Evolutionary conservation across 2,329 filamentous ascomycete genomes (phyloP).

Genomic region (Helotiales sp.): DNA sequence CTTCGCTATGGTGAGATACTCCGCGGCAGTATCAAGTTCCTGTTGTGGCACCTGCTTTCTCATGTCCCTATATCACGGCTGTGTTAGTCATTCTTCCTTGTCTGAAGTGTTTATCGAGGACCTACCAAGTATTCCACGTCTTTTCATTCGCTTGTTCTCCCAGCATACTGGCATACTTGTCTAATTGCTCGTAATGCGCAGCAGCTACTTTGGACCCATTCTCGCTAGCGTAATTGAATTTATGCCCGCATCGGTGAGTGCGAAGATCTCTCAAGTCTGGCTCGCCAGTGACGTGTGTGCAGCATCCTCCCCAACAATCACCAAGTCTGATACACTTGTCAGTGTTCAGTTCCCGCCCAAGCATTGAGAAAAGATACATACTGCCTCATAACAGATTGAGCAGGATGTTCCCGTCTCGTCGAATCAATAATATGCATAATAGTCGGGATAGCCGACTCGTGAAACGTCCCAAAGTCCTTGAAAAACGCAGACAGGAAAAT

Average conservation of each 20-base stretch:
- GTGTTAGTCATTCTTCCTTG: no score
- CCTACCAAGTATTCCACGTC: background rate
- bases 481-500: constrained; percentile 31
- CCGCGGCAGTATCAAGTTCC: no score
- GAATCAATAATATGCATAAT: constrained; percentile 36
- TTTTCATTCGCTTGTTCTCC: background rate
- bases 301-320: constrained; percentile 10
- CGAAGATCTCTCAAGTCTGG: background rate
- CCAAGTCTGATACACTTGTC: background rate
- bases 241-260: constrained; percentile 5
- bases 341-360: background rate
- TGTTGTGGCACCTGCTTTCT: no score
- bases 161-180: background rate
- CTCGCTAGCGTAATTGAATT: constrained; percentile 2
- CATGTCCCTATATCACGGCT: no score
- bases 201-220: background rate
- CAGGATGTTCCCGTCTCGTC: constrained; percentile 15
- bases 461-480: constrained; percentile 28
- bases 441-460: constrained; percentile 37
- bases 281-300: background rate
- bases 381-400: background rate
- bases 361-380: background rate
- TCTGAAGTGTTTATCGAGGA: no score
- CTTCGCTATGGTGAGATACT: no score
- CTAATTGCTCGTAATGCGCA: background rate